phyloP scores from a whole-genome alignment of 192 early-diverging fungal species.

The Linnemannia hyalina region DNA sequence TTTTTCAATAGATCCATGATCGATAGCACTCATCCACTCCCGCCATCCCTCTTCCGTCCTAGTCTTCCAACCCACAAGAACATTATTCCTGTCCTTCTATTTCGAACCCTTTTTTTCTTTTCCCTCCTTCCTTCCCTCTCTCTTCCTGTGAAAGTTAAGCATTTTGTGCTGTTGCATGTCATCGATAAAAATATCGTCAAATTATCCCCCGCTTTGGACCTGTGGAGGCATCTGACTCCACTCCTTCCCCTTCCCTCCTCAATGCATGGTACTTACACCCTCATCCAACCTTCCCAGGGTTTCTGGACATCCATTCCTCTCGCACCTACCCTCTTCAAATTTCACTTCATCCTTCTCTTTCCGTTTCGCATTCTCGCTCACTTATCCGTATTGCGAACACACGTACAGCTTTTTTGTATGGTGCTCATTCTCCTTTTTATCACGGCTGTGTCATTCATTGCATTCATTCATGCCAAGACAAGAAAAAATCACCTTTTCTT shows the following conservation, averaged over 20 bases:
- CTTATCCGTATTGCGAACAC: background rate
- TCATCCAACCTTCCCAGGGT: no score
- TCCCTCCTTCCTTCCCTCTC: background rate
- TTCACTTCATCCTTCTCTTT: no score
- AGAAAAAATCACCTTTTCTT: background rate
- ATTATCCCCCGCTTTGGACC: conserved; percentile 1
- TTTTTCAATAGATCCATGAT: no score
- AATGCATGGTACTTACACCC: no score
- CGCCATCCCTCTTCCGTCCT: no score
- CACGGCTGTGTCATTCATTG: background rate
- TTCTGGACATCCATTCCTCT: no score
- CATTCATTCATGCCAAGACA: background rate
- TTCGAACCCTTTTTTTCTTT: background rate
- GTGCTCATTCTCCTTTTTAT: background rate
- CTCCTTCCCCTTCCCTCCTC: background rate
- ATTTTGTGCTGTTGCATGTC: background rate
- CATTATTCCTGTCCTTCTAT: no score
- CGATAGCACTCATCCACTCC: no score
- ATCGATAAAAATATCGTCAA: background rate
- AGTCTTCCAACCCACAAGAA: no score
- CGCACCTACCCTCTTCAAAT: no score
- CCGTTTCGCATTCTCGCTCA: background rate
- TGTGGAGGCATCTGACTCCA: background rate
- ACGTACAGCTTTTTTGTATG: no score
- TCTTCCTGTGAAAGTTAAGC: background rate